phyloP scores from a whole-genome alignment of 768 basidiomycete species.

The Lactarius evosmus region DNA sequence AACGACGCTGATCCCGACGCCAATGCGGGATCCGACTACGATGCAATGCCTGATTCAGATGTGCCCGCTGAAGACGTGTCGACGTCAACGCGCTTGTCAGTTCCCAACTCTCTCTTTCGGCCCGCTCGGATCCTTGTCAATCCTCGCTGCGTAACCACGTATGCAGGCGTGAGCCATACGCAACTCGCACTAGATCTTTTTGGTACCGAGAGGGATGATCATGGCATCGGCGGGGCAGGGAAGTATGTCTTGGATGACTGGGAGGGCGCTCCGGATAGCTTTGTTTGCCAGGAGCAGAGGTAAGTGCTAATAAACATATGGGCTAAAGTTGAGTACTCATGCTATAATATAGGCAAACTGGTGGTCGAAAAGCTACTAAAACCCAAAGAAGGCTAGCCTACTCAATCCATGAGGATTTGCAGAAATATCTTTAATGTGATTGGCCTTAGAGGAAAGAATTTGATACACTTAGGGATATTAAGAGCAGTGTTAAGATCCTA shows the following conservation, averaged over 20 bases:
- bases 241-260: slow-evolving; percentile 92
- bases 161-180: slow-evolving; percentile 95
- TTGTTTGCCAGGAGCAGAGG: slow-evolving; percentile 96
- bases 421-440: slow-evolving; percentile 17
- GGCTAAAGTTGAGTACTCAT: slow-evolving; percentile 5
- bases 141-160: slow-evolving; percentile 95
- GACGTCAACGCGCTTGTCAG: slow-evolving; percentile 43
- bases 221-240: slow-evolving; percentile 42
- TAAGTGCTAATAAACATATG: slow-evolving; percentile 34
- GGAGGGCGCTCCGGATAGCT: slow-evolving; percentile 95
- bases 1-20: slow-evolving; percentile 58
- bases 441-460: no score
- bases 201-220: slow-evolving; percentile 68
- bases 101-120: slow-evolving; percentile 85
- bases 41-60: slow-evolving; percentile 75
- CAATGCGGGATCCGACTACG: slow-evolving; percentile 84
- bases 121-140: slow-evolving; percentile 93
- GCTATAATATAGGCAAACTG: slow-evolving; percentile 58
- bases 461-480: no score
- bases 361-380: slow-evolving; percentile 85
- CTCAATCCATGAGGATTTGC: slow-evolving; percentile 73
- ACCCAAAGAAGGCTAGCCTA: slow-evolving; percentile 82
- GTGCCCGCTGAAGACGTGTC: slow-evolving; percentile 33
- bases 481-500: no score
- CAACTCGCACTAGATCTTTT: slow-evolving; percentile 94